phyloP scores from a whole-genome alignment of 1,284 basidiomycete species.

The Microbotryum lychnidis-dioicae region DNA sequence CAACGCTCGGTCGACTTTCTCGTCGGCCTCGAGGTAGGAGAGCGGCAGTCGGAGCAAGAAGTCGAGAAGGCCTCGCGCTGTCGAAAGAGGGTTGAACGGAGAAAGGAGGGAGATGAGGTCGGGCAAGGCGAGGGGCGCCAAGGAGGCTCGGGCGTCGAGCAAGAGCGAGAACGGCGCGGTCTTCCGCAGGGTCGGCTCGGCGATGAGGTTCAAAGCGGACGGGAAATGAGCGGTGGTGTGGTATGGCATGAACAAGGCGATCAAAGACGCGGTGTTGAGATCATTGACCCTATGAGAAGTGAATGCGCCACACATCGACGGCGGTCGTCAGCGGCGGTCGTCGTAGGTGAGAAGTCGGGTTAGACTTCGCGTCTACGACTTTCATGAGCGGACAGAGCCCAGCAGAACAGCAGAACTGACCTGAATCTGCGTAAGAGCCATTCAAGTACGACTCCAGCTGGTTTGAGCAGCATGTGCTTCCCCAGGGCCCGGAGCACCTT shows the following conservation, averaged over 20 bases:
- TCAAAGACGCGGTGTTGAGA: constrained; percentile 74
- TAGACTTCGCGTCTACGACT: not conserved
- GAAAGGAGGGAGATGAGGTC: constrained; percentile 53
- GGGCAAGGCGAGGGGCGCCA: constrained; percentile 59
- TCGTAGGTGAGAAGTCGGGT: not conserved
- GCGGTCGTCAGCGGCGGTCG: not conserved
- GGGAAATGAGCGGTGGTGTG: constrained; percentile 87
- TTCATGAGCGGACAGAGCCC: not conserved
- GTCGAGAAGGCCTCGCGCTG: constrained; percentile 23
- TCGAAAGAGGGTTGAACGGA: constrained; percentile 53
- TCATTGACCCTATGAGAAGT: constrained; percentile 65
- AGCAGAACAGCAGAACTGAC: constrained; percentile 44
- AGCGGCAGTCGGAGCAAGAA: constrained; percentile 27
- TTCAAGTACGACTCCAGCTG: constrained; percentile 80
- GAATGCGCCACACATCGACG: not conserved
- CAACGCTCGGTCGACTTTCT: constrained; percentile 57
- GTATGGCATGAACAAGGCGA: constrained; percentile 83
- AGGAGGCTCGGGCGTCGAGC: constrained; percentile 62
- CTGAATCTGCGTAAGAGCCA: constrained; percentile 92
- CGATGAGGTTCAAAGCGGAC: constrained; percentile 17
- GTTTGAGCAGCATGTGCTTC: constrained; percentile 69
- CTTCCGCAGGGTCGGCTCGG: constrained; percentile 38
- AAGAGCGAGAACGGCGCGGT: constrained; percentile 40
- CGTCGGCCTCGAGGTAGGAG: constrained; percentile 17
- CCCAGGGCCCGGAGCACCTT: constrained; percentile 65